phyloP scores from a whole-genome alignment of 2,329 filamentous ascomycete genomes.

The Clonostachys rosea region DNA sequence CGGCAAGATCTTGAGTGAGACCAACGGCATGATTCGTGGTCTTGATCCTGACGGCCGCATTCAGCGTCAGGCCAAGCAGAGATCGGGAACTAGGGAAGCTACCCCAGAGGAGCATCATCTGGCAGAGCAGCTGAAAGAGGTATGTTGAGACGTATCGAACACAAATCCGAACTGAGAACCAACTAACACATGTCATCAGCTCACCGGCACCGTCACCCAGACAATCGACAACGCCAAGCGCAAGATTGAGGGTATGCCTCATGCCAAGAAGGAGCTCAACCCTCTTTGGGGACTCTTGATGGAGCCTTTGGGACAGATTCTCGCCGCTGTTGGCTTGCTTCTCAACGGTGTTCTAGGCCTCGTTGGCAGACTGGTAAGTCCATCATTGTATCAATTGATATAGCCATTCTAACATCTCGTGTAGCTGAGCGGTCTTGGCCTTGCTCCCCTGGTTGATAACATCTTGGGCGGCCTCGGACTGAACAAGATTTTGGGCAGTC shows the following conservation, averaged over 20 bases:
- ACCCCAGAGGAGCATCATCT: conserved; percentile 76
- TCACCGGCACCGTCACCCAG: conserved; percentile 75
- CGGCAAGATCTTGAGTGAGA: conserved; percentile 75
- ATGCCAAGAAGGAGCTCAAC: conserved; percentile 92
- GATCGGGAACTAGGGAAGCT: conserved; percentile 62
- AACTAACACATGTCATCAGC: conserved; percentile 23
- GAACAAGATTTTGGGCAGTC: conserved; percentile 66
- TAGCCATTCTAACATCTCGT: conserved; percentile 10
- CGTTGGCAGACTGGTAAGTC: conserved; percentile 65
- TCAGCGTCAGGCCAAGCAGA: conserved; percentile 78
- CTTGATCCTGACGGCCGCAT: conserved; percentile 88
- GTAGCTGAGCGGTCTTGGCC: conserved; percentile 69
- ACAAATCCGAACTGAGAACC: background rate
- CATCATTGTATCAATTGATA: background rate
- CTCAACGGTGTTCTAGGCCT: conserved; percentile 80
- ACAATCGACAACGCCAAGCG: conserved; percentile 86
- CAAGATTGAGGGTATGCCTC: conserved; percentile 85
- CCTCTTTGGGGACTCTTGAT: conserved; percentile 79
- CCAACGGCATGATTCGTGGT: conserved; percentile 80
- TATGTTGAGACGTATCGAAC: conserved; percentile 14
- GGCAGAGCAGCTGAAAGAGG: conserved; percentile 78
- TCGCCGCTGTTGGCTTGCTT: conserved; percentile 81
- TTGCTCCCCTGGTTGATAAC: conserved; percentile 76
- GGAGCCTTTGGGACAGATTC: conserved; percentile 88
- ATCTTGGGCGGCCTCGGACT: conserved; percentile 74